These are phyloP conservation scores for Hymenoscyphus linearis DNA, from an alignment of 2,329 filamentous ascomycete species.

Conservation along the genomic window DNA sequence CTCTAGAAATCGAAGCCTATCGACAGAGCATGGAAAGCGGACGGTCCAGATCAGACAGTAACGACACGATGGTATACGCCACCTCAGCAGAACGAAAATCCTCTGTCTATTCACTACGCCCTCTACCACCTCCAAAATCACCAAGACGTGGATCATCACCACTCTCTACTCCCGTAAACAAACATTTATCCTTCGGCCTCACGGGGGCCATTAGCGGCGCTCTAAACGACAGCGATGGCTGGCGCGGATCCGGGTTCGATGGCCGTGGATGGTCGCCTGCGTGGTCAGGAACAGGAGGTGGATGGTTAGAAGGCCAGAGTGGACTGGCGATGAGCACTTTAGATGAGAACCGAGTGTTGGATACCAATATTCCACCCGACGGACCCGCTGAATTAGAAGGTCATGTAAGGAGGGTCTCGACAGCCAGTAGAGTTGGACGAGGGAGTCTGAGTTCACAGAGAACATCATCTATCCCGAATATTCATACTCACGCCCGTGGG, in stretches of 20 bases:
- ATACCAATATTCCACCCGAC: not conserved
- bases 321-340: slow-evolving; percentile 5
- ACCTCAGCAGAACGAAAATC: not conserved
- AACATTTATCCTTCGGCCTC: slow-evolving; percentile 4
- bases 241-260: not conserved
- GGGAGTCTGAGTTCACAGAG: not conserved
- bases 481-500: too few relatives aligned
- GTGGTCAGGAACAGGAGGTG: slow-evolving; percentile 3
- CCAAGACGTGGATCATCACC: not conserved
- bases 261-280: not conserved
- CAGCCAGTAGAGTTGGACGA: not conserved
- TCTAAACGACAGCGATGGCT: not conserved
- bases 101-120: not conserved
- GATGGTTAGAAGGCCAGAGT: slow-evolving; percentile 5
- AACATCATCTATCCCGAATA: not conserved
- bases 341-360: not conserved
- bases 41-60: not conserved
- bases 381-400: not conserved
- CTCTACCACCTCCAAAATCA: not conserved
- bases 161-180: not conserved
- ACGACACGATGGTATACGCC: not conserved
- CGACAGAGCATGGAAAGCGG: not conserved
- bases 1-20: not conserved
- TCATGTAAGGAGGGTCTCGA: not conserved
- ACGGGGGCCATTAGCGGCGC: slow-evolving; percentile 3